phyloP scores from a whole-genome alignment of 495 filamentous ascomycete genomes.

The Lichina pygmaea region DNA sequence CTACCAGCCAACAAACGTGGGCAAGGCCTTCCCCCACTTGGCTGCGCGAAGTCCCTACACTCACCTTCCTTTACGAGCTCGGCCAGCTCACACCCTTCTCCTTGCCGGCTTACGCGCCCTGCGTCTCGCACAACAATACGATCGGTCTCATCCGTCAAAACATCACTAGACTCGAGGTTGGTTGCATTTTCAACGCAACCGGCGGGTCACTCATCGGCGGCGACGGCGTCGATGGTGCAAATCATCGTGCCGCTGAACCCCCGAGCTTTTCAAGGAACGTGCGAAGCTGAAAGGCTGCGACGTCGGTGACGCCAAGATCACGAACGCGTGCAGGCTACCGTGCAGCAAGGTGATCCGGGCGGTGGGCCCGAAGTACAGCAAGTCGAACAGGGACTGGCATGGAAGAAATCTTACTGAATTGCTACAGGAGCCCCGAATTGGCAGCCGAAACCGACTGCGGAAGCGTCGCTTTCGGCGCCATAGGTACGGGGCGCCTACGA shows the following conservation, averaged over 20 bases:
- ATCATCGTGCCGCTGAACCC: conserved; percentile 67
- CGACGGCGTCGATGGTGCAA: conserved; percentile 51
- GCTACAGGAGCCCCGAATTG: conserved; percentile 51
- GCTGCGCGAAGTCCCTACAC: conserved; percentile 33
- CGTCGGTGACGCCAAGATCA: conserved; percentile 68
- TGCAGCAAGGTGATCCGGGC: conserved; percentile 63
- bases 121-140: conserved; percentile 36
- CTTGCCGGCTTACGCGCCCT: conserved; percentile 12
- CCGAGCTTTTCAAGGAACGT: conserved; percentile 41
- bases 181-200: conserved; percentile 82
- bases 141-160: conserved; percentile 47
- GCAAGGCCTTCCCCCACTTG: conserved; percentile 3
- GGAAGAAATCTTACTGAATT: conserved; percentile 29
- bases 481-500: conserved; percentile 78
- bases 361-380: conserved; percentile 62
- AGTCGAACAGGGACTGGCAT: conserved; percentile 11
- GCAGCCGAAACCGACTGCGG: conserved; percentile 35
- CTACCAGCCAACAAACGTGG: too few relatives aligned
- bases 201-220: conserved; percentile 58
- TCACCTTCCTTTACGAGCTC: conserved; percentile 30
- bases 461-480: conserved; percentile 53
- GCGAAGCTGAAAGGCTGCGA: conserved; percentile 34
- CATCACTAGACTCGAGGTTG: conserved; percentile 58
- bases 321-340: conserved; percentile 46
- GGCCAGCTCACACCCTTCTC: conserved; percentile 10